Evolutionary conservation across 345 rosid genomes (phyloP).

Genomic region (Mercurialis annua): DNA sequence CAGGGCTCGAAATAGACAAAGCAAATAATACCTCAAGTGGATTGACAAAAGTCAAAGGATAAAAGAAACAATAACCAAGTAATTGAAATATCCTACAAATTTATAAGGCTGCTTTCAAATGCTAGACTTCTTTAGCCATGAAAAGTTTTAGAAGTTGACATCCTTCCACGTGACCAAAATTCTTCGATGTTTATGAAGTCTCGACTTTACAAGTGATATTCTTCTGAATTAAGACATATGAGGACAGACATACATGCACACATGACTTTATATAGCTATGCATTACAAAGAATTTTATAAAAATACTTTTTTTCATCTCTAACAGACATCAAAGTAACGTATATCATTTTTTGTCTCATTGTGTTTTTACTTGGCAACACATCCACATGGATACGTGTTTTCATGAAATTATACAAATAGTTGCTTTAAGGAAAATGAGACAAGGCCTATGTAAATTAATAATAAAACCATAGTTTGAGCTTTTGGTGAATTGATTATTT

Average conservation of each 20-base stretch:
- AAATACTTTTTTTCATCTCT: not conserved
- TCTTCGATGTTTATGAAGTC: not conserved
- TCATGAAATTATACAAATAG: not conserved
- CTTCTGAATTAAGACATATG: slow-evolving; percentile 1
- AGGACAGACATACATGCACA: not conserved
- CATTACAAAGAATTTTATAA: not conserved
- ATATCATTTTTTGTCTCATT: not conserved
- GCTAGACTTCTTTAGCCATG: not conserved
- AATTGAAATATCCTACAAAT: not conserved
- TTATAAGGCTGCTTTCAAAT: not conserved
- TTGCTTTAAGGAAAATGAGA: too few relatives aligned
- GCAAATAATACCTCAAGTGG: not conserved
- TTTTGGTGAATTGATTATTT: too few relatives aligned
- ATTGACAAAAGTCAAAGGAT: not conserved
- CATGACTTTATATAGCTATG: too few relatives aligned
- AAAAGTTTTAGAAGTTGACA: not conserved
- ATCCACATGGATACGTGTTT: not conserved
- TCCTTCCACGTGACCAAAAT: not conserved
- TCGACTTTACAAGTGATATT: not conserved
- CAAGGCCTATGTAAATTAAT: too few relatives aligned
- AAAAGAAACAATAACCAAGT: not conserved
- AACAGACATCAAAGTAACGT: not conserved
- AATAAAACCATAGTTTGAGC: too few relatives aligned
- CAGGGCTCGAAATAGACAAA: not conserved
- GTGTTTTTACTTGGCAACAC: not conserved